Evolutionary conservation across 495 filamentous ascomycete genomes (phyloP).

Genomic region (Neurospora tetrasperma): DNA sequence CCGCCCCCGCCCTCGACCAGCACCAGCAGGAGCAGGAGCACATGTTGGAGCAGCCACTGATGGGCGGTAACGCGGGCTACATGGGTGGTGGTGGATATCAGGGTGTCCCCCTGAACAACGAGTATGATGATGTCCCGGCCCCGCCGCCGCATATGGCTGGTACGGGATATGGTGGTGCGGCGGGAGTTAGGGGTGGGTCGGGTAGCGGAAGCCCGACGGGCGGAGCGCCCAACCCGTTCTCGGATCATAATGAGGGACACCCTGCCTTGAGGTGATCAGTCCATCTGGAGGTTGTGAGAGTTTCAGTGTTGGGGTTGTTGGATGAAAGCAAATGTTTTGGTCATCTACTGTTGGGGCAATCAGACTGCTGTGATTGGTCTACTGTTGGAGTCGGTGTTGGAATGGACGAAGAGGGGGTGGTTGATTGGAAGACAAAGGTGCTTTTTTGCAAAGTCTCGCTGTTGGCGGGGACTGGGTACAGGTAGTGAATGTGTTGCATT

Average conservation of each 20-base stretch:
- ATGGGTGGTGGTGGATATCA: background rate
- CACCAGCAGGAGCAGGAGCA: background rate
- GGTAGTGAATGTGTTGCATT: background rate
- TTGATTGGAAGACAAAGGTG: background rate
- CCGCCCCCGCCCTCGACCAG: background rate
- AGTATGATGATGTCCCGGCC: background rate
- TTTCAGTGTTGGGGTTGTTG: background rate
- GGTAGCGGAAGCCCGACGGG: background rate
- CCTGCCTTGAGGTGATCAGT: background rate
- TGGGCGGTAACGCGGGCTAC: slow-evolving; percentile 9
- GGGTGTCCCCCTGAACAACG: background rate
- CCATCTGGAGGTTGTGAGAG: background rate
- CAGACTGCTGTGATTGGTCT: background rate
- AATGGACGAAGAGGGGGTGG: background rate
- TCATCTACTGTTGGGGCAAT: background rate
- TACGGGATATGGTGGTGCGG: background rate
- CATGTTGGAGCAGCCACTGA: slow-evolving; percentile 19
- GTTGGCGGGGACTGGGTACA: background rate
- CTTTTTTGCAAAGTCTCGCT: background rate
- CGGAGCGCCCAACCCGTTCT: background rate
- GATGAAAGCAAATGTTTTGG: background rate
- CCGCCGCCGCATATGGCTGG: background rate
- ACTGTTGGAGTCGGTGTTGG: background rate
- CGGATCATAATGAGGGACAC: background rate
- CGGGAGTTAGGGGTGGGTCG: background rate